Evolutionary conservation across 495 filamentous ascomycete genomes (phyloP).

Genomic region (Lophiotrema nucula): DNA sequence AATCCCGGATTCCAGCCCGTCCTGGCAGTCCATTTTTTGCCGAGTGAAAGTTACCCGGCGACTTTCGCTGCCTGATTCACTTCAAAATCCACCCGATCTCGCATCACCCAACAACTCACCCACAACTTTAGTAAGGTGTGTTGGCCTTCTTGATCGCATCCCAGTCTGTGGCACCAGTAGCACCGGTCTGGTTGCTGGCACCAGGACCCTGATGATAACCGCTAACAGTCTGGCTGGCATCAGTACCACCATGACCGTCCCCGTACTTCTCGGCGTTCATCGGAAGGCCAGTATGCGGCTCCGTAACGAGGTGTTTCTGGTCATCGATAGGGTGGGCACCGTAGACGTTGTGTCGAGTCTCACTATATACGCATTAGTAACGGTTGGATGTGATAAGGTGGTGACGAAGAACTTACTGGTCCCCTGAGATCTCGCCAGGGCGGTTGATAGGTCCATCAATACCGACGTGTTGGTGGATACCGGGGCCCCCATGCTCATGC

Average conservation of each 20-base stretch:
- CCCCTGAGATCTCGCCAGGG: conserved; percentile 12
- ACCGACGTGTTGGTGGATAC: conserved; percentile 16
- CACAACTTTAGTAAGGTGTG: conserved; percentile 34
- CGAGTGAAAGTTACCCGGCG: no score
- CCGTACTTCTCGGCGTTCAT: conserved; percentile 39
- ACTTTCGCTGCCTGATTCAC: no score
- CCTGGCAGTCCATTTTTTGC: no score
- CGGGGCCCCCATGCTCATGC: not conserved
- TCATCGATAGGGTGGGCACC: conserved; percentile 12
- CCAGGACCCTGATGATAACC: conserved; percentile 10
- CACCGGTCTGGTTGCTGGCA: not conserved
- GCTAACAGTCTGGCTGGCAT: conserved; percentile 23
- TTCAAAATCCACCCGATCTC: no score
- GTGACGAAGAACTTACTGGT: conserved; percentile 17
- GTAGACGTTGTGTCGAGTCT: conserved; percentile 7
- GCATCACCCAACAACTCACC: no score
- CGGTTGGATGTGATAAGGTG: not conserved
- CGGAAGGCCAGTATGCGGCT: conserved; percentile 38
- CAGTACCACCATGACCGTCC: conserved; percentile 34
- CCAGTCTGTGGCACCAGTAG: conserved; percentile 22
- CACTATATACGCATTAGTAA: not conserved
- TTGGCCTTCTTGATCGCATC: conserved; percentile 35
- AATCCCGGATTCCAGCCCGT: no score
- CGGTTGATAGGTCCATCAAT: conserved; percentile 24
- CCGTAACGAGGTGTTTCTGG: conserved; percentile 18